Conservation (phyloP, 1,139 yeast genomes). For the Scheffersomyces insectosa region DNA sequence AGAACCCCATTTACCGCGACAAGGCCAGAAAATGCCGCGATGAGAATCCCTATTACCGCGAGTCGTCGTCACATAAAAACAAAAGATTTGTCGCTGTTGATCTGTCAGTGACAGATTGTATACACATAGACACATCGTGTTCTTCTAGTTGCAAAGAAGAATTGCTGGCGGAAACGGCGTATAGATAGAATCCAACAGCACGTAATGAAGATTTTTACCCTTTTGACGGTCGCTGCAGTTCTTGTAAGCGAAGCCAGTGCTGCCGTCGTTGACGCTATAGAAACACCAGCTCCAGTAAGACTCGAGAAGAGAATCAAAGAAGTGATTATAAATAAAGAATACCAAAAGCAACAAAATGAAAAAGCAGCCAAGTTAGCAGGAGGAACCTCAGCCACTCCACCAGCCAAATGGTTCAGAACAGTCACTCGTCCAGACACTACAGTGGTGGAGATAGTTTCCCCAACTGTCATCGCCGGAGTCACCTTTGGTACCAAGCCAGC, state of each 20-base stretch:
- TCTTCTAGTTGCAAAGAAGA: neutral
- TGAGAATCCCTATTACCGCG: too few relatives aligned
- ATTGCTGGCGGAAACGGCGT: neutral
- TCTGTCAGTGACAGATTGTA: too few relatives aligned
- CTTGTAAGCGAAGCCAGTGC: slow-evolving; percentile 5
- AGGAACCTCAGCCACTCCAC: slow-evolving; percentile 18
- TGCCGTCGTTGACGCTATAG: slow-evolving; percentile 1
- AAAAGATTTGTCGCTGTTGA: too few relatives aligned
- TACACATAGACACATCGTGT: too few relatives aligned
- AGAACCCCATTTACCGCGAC: too few relatives aligned
- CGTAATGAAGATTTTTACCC: slow-evolving; percentile 8
- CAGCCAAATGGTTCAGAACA: slow-evolving; percentile 76
- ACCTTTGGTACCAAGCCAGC: slow-evolving; percentile 79
- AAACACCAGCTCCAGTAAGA: slow-evolving; percentile 2
- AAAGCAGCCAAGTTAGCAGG: slow-evolving; percentile 12
- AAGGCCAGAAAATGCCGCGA: too few relatives aligned
- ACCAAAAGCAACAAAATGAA: slow-evolving; percentile 31
- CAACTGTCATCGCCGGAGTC: slow-evolving; percentile 79
- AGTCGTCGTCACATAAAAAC: too few relatives aligned
- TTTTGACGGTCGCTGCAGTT: slow-evolving; percentile 4
- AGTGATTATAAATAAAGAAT: slow-evolving; percentile 43
- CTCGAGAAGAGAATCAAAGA: slow-evolving; percentile 36
- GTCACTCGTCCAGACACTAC: slow-evolving; percentile 43
- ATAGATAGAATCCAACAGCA: neutral
- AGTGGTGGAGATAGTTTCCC: slow-evolving; percentile 66